phyloP scores from a whole-genome alignment of 495 filamentous ascomycete species.

The Penicillium silybi region DNA sequence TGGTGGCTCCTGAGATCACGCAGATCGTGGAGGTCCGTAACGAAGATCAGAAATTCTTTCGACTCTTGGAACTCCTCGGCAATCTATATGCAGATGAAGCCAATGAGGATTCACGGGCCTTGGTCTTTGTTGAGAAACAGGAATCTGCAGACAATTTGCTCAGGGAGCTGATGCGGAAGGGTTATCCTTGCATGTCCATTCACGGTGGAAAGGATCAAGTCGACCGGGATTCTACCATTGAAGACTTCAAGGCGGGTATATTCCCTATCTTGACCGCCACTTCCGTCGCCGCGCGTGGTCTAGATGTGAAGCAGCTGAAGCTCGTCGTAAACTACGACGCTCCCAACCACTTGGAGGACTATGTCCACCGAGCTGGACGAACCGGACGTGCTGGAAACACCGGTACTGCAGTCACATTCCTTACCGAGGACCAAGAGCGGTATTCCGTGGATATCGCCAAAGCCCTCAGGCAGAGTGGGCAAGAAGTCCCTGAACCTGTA shows the following conservation, averaged over 20 bases:
- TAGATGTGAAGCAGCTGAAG: conserved; percentile 96
- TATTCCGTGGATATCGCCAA: conserved; percentile 88
- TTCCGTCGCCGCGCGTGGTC: conserved; percentile 89
- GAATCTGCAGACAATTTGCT: conserved; percentile 87
- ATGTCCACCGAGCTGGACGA: conserved; percentile 92
- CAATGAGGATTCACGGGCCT: conserved; percentile 79
- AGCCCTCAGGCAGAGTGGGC: conserved; percentile 87
- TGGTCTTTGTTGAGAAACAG: conserved; percentile 95
- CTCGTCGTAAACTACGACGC: conserved; percentile 96
- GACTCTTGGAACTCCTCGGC: conserved; percentile 80
- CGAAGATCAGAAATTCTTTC: conserved; percentile 79
- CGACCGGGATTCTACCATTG: conserved; percentile 90
- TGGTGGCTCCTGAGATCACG: conserved; percentile 91
- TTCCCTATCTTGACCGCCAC: conserved; percentile 90
- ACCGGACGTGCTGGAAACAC: conserved; percentile 94
- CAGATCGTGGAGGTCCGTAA: conserved; percentile 88
- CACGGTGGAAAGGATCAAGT: conserved; percentile 96
- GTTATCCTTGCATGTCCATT: conserved; percentile 93
- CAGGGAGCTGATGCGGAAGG: conserved; percentile 76
- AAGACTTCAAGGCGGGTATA: conserved; percentile 90
- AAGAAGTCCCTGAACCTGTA: conserved; percentile 69
- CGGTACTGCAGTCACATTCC: conserved; percentile 91
- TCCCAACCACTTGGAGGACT: conserved; percentile 96
- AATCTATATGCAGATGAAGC: conserved; percentile 73
- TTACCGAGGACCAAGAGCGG: conserved; percentile 87